Conservation (phyloP, 768 basidiomycete species). For the Leccinellum luteum region DNA sequence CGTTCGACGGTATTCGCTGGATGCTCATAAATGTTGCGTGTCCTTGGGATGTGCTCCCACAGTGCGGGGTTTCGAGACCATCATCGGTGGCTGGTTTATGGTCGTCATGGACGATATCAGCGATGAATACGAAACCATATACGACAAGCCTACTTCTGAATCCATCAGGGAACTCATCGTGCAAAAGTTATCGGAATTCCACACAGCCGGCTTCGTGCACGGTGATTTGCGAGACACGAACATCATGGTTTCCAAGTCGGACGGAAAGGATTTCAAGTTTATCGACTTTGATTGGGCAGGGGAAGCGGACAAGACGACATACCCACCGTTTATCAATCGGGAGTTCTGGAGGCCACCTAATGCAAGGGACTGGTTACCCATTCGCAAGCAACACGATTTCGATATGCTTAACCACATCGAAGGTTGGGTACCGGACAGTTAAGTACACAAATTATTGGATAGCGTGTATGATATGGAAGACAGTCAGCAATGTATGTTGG, state of each 20-base stretch:
- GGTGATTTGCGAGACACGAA: background rate
- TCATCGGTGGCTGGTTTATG: slow-evolving; percentile 33
- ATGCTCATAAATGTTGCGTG: slow-evolving; percentile 25
- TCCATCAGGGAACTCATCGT: background rate
- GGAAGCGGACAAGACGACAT: background rate
- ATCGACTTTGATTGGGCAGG: background rate
- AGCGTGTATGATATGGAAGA: no score
- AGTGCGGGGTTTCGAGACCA: slow-evolving; percentile 22
- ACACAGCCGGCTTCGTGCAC: background rate
- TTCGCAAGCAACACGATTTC: background rate
- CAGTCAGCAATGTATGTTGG: no score
- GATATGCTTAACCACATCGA: background rate
- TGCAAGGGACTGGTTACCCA: background rate
- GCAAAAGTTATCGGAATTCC: background rate
- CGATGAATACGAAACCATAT: background rate
- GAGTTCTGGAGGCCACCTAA: background rate
- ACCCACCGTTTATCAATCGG: background rate
- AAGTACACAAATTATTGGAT: no score
- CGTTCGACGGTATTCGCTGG: slow-evolving; percentile 20
- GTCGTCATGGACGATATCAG: slow-evolving; percentile 31
- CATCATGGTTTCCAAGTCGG: background rate
- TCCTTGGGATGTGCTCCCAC: slow-evolving; percentile 24
- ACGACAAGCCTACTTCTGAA: background rate
- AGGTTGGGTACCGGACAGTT: background rate
- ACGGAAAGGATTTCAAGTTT: background rate